Evolutionary conservation across 176 grass and related monocot species (phyloP).

Genomic region (Phoenix roebelenii): DNA sequence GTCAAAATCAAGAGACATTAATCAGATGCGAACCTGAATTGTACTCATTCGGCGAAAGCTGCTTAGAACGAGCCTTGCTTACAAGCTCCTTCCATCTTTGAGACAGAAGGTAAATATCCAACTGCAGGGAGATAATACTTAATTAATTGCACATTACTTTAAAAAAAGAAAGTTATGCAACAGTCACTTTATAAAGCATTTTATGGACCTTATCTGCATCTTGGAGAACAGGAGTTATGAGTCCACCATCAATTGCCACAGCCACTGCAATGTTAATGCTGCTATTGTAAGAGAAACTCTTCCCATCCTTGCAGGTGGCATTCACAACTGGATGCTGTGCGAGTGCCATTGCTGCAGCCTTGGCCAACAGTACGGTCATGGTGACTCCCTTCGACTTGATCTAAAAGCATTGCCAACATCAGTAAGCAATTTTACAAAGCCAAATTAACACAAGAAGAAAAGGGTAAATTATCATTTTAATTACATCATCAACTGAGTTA

Average conservation of each 20-base stretch:
- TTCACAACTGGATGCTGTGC: conserved; percentile 71
- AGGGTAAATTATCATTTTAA: too few species aligned
- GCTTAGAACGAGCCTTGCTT: conserved; percentile 69
- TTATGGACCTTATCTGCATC: conserved; percentile 68
- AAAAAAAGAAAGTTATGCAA: conserved; percentile 10
- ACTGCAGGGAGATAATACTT: conserved; percentile 32
- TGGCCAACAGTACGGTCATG: conserved; percentile 75
- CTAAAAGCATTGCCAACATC: conserved; percentile 12
- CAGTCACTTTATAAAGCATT: background rate
- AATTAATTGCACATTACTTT: background rate
- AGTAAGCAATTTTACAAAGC: too few species aligned
- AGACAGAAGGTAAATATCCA: conserved; percentile 84
- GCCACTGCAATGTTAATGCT: conserved; percentile 70
- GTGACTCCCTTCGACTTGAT: conserved; percentile 82
- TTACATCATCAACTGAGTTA: too few species aligned
- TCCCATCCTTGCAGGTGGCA: conserved; percentile 85
- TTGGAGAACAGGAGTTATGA: conserved; percentile 75
- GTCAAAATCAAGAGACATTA: background rate
- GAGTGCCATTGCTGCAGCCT: conserved; percentile 74
- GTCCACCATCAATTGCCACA: conserved; percentile 79
- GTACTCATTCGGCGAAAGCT: conserved; percentile 80
- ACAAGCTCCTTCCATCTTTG: conserved; percentile 81
- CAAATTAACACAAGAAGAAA: too few species aligned
- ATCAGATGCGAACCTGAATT: conserved; percentile 43
- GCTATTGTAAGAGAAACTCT: conserved; percentile 72